Base-by-base conservation (phyloP, 2,329 filamentous ascomycete species). In the Falciphora oryzae region DNA sequence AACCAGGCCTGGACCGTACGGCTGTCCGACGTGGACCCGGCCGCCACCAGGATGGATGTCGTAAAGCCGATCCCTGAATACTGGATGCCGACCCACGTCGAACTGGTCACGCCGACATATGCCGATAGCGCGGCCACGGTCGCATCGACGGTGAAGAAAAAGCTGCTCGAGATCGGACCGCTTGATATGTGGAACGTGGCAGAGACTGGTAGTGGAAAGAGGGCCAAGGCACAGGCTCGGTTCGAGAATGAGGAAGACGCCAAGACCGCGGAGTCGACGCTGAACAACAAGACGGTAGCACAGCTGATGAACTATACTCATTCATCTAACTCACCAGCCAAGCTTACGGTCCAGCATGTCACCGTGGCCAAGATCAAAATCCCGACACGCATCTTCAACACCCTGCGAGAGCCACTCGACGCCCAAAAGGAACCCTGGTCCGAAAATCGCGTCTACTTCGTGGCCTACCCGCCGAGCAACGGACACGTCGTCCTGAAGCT, bases 171-270 rank as follows among this genome's bases (percentile, higher is more conserved):
- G 1, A 64, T 74, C 10, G 78, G 77, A 0, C 69, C 72, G 0
- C 62, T 80, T 2, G 75, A 78, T 65, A 71, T 68, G 62, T 78
- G 75, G 73, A 71, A 74, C 28, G 65, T 72, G 6, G 69, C 66
- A 1, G 64, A 63, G 1, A 67, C 69, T 5, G 59, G 65, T 2
- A 63, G 67, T 0, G 72, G 72, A 1, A 79, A 76, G 64, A 71
- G 78, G 3, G 65, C 76, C 25, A 79, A 79, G 66, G 79, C 75
- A 0, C 73, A 71, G 18, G 79, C 75, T 1, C 69, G 70, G 2
- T 83, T 81, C 59, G 27, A 69, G 4, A 68, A 77, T 1, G 76
- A 78, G 61, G 69, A 69, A 0, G 72, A 78, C 56, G 80, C 79
- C 0, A 68, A 68, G 57, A 67, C 73, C 13, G 79, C 76, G 0